Percentiles rank a stretch among this genome's conserved stretches.
These are phyloP conservation scores for Ambrosia trifida DNA, from an alignment of 129 eudicot species.

Conservation along the genomic window DNA sequence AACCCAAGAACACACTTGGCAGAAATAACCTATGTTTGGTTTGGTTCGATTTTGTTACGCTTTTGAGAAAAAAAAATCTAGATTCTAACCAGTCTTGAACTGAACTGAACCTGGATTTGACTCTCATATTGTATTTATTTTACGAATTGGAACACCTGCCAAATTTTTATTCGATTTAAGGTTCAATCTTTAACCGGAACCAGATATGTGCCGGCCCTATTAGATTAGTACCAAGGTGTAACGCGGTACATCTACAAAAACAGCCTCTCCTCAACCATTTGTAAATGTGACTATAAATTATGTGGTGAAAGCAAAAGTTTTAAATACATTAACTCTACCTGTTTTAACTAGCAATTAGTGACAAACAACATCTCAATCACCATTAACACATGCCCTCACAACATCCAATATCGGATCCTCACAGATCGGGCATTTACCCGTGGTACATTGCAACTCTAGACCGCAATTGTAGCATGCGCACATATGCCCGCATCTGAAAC, in stretches of 20 bases:
- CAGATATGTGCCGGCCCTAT: not conserved
- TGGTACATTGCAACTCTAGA: conserved; percentile 26
- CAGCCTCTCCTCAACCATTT: conserved; percentile 1
- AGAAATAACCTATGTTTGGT: too few species aligned
- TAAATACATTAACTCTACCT: not conserved
- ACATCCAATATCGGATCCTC: conserved; percentile 36
- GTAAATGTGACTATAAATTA: not conserved
- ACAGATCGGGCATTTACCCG: conserved; percentile 35
- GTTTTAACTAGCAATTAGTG: not conserved
- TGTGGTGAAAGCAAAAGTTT: conserved; percentile 11
- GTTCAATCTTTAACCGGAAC: not conserved
- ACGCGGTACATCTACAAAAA: not conserved
- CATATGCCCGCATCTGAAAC: conserved; percentile 38
- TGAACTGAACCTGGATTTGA: too few species aligned
- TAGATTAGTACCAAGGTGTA: not conserved
- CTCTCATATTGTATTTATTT: too few species aligned
- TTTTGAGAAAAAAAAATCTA: too few species aligned
- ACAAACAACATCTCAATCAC: conserved; percentile 2
- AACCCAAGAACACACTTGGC: too few species aligned
- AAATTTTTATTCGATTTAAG: not conserved
- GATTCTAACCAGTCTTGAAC: too few species aligned
- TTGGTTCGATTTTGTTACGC: too few species aligned
- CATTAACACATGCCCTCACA: conserved; percentile 26
- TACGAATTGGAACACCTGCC: too few species aligned
- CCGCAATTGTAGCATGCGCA: conserved; percentile 39